These are phyloP conservation scores for Kipferlia bialata DNA, from an alignment of 78 protist species.

Conservation along the genomic window DNA sequence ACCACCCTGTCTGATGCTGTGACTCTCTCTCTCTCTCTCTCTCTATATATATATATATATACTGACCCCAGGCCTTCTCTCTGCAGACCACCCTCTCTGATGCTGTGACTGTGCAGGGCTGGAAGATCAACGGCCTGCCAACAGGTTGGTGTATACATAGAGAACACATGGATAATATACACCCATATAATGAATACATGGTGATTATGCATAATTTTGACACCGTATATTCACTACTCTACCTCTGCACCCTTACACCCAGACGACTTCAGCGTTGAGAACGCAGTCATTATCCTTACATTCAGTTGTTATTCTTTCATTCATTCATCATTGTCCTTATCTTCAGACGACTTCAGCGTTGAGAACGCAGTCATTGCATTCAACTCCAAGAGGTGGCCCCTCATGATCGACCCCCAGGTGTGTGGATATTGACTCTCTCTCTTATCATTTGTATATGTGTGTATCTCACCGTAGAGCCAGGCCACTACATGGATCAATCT, in stretches of 20 bases:
- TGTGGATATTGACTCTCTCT: too few relatives aligned
- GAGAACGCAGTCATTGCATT: slow-evolving; percentile 64
- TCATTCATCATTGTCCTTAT: too few relatives aligned
- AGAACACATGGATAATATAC: too few relatives aligned
- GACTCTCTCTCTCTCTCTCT: neutral
- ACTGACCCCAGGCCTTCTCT: neutral
- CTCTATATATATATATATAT: neutral
- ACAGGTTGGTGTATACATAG: too few relatives aligned
- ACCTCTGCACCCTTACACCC: too few relatives aligned
- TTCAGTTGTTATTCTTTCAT: slow-evolving; percentile 61
- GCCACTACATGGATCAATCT: too few relatives aligned
- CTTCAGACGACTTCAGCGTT: slow-evolving; percentile 48
- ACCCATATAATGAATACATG: too few relatives aligned
- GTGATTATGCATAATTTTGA: too few relatives aligned
- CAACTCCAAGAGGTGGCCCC: slow-evolving; percentile 56
- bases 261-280: slow-evolving; percentile 61
- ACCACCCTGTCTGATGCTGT: slow-evolving; percentile 9
- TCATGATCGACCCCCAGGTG: slow-evolving; percentile 83
- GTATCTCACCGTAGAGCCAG: too few relatives aligned
- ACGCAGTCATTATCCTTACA: slow-evolving; percentile 45
- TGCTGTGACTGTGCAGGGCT: slow-evolving; percentile 43
- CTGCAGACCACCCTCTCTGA: slow-evolving; percentile 41
- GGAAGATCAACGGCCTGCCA: slow-evolving; percentile 59
- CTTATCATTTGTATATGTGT: too few relatives aligned
- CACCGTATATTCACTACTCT: too few relatives aligned